Percentiles rank a stretch among this genome's conserved stretches.
Evolutionary conservation across 139 green algal genomes (phyloP).

Genomic region (Tetradesmus obliquus): DNA sequence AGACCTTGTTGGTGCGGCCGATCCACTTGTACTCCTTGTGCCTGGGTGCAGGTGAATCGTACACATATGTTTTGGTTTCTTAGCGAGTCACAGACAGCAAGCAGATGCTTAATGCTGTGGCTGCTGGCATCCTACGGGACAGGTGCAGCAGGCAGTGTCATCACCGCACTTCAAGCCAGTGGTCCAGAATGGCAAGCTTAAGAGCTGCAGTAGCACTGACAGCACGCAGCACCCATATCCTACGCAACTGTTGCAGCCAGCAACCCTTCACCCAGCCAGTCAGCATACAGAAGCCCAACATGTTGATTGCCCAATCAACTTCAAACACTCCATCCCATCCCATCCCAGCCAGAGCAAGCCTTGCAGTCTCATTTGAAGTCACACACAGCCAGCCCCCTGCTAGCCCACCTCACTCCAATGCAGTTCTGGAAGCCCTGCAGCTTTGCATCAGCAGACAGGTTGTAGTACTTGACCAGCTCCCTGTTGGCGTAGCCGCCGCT

Average conservation of each 20-base stretch:
- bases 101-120: not conserved
- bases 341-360: too few species aligned
- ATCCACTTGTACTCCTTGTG: slow-evolving; percentile 43
- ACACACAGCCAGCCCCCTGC: not conserved
- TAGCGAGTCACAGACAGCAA: too few species aligned
- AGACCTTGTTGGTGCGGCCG: slow-evolving; percentile 15
- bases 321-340: too few species aligned
- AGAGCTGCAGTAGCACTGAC: not conserved
- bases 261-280: too few species aligned
- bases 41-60: not conserved
- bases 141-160: too few species aligned
- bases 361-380: too few species aligned
- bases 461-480: not conserved
- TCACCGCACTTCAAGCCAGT: too few species aligned
- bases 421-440: not conserved
- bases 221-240: not conserved
- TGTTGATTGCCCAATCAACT: too few species aligned
- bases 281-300: too few species aligned
- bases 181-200: too few species aligned
- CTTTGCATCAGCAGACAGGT: not conserved
- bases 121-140: not conserved
- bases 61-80: not conserved
- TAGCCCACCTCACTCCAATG: not conserved
- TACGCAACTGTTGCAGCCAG: not conserved
- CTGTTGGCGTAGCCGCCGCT: slow-evolving; percentile 5